A percentile compares a stretch with the other conserved stretches of the same genome.
These are phyloP conservation scores for Cyberlindnera nakhonratchasimensis DNA, from an alignment of 805 yeast species.

Conservation along the genomic window DNA sequence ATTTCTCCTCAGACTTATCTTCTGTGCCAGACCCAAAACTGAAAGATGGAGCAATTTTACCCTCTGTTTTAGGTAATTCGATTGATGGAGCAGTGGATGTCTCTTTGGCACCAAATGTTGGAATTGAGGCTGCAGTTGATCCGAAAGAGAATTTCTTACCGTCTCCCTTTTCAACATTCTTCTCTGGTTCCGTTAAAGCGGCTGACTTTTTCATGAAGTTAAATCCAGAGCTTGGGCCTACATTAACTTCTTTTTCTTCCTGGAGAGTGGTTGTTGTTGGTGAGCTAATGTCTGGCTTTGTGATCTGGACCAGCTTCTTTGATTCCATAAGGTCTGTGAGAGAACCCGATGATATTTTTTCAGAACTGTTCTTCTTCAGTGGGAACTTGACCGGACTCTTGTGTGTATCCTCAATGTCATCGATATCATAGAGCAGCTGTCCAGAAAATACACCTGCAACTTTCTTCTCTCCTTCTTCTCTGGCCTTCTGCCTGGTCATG, in stretches of 20 bases:
- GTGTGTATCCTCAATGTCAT: conserved; percentile 19
- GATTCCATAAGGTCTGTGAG: conserved; percentile 18
- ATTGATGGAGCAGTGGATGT: conserved; percentile 14
- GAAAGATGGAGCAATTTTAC: conserved; percentile 5
- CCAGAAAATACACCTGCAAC: conserved; percentile 29
- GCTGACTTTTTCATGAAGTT: conserved; percentile 20
- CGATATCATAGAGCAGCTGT: conserved; percentile 23
- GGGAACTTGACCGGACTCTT: conserved; percentile 25
- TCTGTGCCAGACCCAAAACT: conserved; percentile 8
- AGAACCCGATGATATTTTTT: conserved; percentile 11
- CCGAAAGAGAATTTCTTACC: conserved; percentile 4
- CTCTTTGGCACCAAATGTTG: conserved; percentile 9
- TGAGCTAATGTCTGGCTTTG: conserved; percentile 7
- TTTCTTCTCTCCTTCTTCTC: conserved; percentile 21
- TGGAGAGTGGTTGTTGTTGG: not conserved
- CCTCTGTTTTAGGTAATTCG: conserved; percentile 3
- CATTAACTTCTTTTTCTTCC: conserved; percentile 3
- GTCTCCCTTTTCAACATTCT: not conserved
- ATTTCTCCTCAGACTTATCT: conserved; percentile 1
- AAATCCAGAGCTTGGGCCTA: conserved; percentile 31
- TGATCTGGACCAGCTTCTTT: conserved; percentile 19
- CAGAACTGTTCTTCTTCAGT: not conserved
- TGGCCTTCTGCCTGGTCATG: conserved; percentile 11
- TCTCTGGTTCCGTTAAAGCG: not conserved
- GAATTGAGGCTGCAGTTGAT: not conserved